Evolutionary conservation across 768 basidiomycete genomes (phyloP).

Genomic region (Cyclocybe aegerita): DNA sequence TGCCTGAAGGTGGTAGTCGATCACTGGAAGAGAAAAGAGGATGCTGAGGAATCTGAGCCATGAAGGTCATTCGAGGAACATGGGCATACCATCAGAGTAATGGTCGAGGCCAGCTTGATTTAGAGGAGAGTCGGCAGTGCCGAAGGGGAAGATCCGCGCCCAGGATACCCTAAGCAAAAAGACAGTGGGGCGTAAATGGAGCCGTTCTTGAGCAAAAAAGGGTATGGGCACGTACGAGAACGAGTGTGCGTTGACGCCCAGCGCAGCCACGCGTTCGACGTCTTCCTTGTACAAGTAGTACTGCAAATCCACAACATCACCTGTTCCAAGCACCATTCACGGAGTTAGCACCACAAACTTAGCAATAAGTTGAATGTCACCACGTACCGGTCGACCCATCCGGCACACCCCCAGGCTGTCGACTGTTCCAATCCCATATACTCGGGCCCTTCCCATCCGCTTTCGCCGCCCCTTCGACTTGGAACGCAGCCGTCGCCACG

Average conservation of each 20-base stretch:
- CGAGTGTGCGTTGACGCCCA: constrained; percentile 52
- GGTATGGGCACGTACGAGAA: constrained; percentile 38
- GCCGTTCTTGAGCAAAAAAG: background rate
- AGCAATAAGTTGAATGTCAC: background rate
- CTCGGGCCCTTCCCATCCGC: constrained; percentile 48
- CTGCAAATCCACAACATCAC: constrained; percentile 47
- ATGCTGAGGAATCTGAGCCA: background rate
- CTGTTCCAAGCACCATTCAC: constrained; percentile 18
- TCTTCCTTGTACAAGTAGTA: constrained; percentile 57
- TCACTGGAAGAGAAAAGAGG: constrained; percentile 26
- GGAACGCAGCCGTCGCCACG: constrained; percentile 52
- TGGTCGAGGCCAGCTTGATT: constrained; percentile 46
- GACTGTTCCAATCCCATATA: constrained; percentile 50
- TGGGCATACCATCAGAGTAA: constrained; percentile 39
- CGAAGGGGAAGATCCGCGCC: constrained; percentile 52
- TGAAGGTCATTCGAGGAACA: background rate
- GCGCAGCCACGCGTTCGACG: constrained; percentile 44
- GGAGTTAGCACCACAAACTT: background rate
- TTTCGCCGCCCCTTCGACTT: constrained; percentile 53
- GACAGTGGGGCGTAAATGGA: background rate
- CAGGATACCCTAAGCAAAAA: constrained; percentile 41
- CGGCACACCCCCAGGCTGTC: constrained; percentile 38
- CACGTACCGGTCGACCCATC: constrained; percentile 43
- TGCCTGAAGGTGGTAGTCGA: constrained; percentile 40
- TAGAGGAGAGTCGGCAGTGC: constrained; percentile 46